Conservation (phyloP, 768 basidiomycete genomes). For the Leccinum incarnatum region DNA sequence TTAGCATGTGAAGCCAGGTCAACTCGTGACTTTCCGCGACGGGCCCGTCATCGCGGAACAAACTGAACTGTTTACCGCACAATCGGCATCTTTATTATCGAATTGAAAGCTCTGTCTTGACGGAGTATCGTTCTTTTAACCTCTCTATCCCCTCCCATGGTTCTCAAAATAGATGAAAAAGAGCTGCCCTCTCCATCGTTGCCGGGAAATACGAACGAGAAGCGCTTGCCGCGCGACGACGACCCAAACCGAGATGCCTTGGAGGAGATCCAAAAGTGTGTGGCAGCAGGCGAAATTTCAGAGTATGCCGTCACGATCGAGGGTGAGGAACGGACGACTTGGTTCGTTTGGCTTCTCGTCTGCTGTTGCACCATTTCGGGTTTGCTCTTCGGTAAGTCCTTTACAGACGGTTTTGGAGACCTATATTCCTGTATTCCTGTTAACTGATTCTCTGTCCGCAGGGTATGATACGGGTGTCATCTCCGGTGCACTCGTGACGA, state of each 20-base stretch:
- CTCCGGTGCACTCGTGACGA: conserved; percentile 76
- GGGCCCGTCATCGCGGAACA: background rate
- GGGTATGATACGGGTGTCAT: conserved; percentile 83
- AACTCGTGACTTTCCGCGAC: background rate
- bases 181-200: background rate
- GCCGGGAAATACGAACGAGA: conserved; percentile 3
- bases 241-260: conserved; percentile 6
- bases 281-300: conserved; percentile 48
- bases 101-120: background rate
- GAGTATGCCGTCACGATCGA: conserved; percentile 59
- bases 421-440: conserved; percentile 5
- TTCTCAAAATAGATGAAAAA: background rate
- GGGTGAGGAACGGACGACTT: conserved; percentile 63
- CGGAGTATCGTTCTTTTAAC: background rate
- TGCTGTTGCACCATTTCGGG: conserved; percentile 73
- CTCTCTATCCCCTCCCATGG: background rate
- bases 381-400: conserved; percentile 62
- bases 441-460: conserved; percentile 21
- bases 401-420: background rate
- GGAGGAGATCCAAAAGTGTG: conserved; percentile 16
- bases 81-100: background rate
- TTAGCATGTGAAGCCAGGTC: background rate
- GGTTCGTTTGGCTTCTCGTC: conserved; percentile 79
- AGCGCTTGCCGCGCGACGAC: background rate
- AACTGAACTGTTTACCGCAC: background rate